Evolutionary conservation across 2,329 filamentous ascomycete species (phyloP), one percentile per base, ranked within the genome.

Genomic region (Clonostachys sp.): DNA sequence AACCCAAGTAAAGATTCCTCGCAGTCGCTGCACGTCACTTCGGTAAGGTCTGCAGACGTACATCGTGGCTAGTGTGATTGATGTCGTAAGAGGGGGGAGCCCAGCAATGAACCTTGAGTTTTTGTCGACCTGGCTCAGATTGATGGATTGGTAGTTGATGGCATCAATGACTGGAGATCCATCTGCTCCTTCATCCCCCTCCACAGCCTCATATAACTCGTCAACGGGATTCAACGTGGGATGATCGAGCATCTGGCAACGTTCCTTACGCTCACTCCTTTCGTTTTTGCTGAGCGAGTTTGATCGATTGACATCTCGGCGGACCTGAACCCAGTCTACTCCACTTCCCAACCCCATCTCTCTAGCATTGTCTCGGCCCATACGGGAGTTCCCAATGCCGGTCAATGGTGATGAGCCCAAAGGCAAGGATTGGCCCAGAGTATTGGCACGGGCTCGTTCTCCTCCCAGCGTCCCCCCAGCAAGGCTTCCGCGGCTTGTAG

Each of bases 1-100:
- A 6, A 95, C 89, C 92, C 92, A 99, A 2, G 89, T 96, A 60
- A 97, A 99, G 52, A 99, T 97, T 14, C 94, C 92, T 20, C 95
- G 82, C 24, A 99, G 70, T 35, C 91, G 82, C 64, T 99, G 94
- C 1, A 96, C 89, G 57, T 97, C 92, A 65, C 89, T 96, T 50
- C 91, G 81, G 64, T 96, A 96, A 0, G 94, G 95, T 30, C 94
- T 83, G 61, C 95, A 99, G 12, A 99, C 84, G 61, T 96, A 96
- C 1, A 86, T 89, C 49, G 94, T 94, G 0, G 94, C 91, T 14
- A 99, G 74, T 33, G 86, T 88, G 24, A 86, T 80, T 0, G 92
- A 84, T 14, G 88, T 96, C 1, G 87, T 90, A 68, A 86, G 87
- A 1, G 89, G 83, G 1, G 92, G 91, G 14, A 96, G 74, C 55